Conservation (phyloP, 257 asterid species). For the Solanum arcanum region DNA sequence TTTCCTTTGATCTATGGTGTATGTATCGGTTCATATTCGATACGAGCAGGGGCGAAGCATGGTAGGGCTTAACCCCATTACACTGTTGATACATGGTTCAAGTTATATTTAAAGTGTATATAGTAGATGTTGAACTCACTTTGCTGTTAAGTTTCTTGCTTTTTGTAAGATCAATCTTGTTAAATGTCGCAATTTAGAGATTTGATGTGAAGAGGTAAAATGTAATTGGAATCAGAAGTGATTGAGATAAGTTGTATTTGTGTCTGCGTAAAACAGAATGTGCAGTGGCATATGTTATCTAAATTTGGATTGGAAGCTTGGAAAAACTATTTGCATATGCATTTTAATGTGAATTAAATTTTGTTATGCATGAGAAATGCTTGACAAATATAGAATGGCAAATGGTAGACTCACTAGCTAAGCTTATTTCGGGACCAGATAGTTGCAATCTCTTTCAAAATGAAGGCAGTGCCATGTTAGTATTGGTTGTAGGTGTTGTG, state of each 20-base stretch:
- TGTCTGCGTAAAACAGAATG: neutral
- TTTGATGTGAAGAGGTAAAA: neutral
- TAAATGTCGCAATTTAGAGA: neutral
- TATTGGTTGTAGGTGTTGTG: neutral
- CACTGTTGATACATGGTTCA: neutral
- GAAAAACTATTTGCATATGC: neutral
- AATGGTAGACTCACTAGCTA: neutral
- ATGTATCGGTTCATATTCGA: neutral
- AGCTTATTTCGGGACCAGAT: neutral
- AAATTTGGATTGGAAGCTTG: neutral
- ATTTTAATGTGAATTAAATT: neutral
- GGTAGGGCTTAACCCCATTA: neutral
- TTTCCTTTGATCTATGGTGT: neutral
- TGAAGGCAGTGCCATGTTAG: neutral
- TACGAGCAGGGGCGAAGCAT: neutral
- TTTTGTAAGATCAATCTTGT: neutral
- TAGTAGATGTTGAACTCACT: neutral
- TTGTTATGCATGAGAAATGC: neutral
- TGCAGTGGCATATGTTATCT: neutral
- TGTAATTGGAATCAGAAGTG: neutral
- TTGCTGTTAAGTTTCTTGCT: neutral
- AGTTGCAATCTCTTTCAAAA: neutral
- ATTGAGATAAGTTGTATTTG: neutral
- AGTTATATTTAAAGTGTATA: neutral
- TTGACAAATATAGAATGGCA: neutral